Base-by-base conservation (phyloP, 1,139 yeast species). In the Pichia sp. region DNA sequence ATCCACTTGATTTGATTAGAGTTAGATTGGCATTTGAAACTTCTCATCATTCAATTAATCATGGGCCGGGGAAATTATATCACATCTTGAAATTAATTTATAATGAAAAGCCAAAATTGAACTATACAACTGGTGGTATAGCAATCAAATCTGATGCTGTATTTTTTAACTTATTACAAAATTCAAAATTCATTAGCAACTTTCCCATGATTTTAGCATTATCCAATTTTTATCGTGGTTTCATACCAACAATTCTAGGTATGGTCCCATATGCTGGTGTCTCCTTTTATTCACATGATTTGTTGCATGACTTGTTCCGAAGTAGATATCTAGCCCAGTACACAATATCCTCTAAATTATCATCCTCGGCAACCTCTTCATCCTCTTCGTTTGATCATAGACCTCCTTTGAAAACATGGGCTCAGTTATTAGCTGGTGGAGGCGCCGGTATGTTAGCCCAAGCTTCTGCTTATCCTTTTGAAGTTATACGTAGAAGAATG, bases 211-310 rank as follows among this genome's bases (percentile, higher is more conserved):
- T 76, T 2, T 68, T 73, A 38, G 66, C 75, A 8, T 53, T 78
- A 15, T 70, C 85, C 29, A 89, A 90, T 68, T 92, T 89, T 64
- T 92, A 92, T 67, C 74, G 97, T 52, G 99, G 99, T 2, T 92
- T 90, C 68, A 79, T 86, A 8, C 97, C 98, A 22, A 92, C 99
- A 0, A 82, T 92, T 37, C 63, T 89, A 39, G 99, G 99, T 16
- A 90, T 92, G 96, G 74, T 92, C 20, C 98, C 98, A 1, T 92
- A 92, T 63, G 98, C 99, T 1, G 99, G 99, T 12, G 97, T 90
- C 2, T 86, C 96, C 1, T 92, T 92, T 61, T 86, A 90, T 68
- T 86, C 96, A 4, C 97, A 92, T 65, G 99, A 92, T 67, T 66
- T 82, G 50, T 73, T 90, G 52, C 97, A 90, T 65, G 99, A 92